phyloP scores from a whole-genome alignment of 805 yeast genomes.

The Tetrapisispora pingtungensis region DNA sequence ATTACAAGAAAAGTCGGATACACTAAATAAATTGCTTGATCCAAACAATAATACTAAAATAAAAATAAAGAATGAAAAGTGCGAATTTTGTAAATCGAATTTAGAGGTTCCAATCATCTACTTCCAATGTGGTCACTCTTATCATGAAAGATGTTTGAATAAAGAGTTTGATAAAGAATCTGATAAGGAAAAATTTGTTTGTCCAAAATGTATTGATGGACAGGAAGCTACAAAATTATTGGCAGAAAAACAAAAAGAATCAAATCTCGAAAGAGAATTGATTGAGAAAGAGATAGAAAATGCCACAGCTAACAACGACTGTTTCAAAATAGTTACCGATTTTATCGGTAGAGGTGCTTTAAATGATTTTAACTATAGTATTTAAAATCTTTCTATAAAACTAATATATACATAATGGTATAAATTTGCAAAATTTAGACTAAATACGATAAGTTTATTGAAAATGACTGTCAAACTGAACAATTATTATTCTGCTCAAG shows the following conservation, averaged over 20 bases:
- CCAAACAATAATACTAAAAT: constrained; percentile 33
- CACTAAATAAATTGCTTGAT: constrained; percentile 40
- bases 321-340: constrained; percentile 67
- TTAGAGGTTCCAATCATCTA: constrained; percentile 74
- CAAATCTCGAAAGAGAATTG: constrained; percentile 52
- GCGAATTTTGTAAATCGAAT: constrained; percentile 53
- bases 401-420: too few species aligned
- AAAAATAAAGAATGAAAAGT: constrained; percentile 45
- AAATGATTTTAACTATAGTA: constrained; percentile 30
- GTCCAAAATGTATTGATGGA: constrained; percentile 73
- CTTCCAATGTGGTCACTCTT: constrained; percentile 79
- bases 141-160: constrained; percentile 69
- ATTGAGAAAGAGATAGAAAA: constrained; percentile 49
- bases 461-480: too few species aligned
- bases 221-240: constrained; percentile 54
- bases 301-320: constrained; percentile 39
- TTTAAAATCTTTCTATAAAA: too few species aligned
- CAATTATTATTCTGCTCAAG: too few species aligned
- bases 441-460: too few species aligned
- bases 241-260: constrained; percentile 48
- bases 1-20: constrained; percentile 42
- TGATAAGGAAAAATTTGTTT: constrained; percentile 30
- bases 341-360: constrained; percentile 84
- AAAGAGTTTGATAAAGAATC: constrained; percentile 30
- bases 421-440: too few species aligned